Base-by-base conservation (phyloP, 108 stramenopile genomes). In the Discostella stelligeroides region DNA sequence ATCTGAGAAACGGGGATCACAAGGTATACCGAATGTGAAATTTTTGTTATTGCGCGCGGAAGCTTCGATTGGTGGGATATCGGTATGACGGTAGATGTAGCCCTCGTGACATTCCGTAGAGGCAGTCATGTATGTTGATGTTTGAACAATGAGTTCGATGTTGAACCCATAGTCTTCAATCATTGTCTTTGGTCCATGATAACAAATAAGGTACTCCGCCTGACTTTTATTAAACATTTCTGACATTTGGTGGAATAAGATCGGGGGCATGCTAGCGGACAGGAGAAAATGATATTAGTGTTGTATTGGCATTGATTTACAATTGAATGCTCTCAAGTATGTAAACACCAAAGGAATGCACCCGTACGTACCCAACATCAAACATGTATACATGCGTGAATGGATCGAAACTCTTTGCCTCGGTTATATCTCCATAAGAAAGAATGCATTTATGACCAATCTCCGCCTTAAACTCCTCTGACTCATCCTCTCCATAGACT, bases 321-420 rank as follows among this genome's bases (percentile, higher is more conserved):
- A 1, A 0, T 13, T 21, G 27, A 23, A 34, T 12, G 18, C 14
- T 28, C 57, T 29, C 25, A 11, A 27, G 13, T 4, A 37, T 29
- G 29, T 13, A 40, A n/a, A 28, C 49, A 23, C 48, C 2, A 21
- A 18, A 50, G 23, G 37, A 58, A 46, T 8, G 47, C 18, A 79
- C 85, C 78, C 66, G n/a, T n/a, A n/a, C n/a, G n/a, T n/a, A 86
- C 80, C 95, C 98, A 69, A 97, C 89, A 62, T 96, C 95, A 75
- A 97, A 98, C 94, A 96, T 97, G 88, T 99, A 99, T 9, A 98
- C 96, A 79, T 99, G 98, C 0, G 97, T 97, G 68, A 97, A 98
- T 0, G 97, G 97, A 82, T 98, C 96, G 68, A 97, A 95, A 27
- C 75, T 88, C 15, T 79, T 80, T 8, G 92, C 96, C 47, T 82